A percentile compares a stretch with the other conserved stretches of the same genome.
Conservation (phyloP, 2,329 filamentous ascomycete genomes). For the Amphichorda felina region DNA sequence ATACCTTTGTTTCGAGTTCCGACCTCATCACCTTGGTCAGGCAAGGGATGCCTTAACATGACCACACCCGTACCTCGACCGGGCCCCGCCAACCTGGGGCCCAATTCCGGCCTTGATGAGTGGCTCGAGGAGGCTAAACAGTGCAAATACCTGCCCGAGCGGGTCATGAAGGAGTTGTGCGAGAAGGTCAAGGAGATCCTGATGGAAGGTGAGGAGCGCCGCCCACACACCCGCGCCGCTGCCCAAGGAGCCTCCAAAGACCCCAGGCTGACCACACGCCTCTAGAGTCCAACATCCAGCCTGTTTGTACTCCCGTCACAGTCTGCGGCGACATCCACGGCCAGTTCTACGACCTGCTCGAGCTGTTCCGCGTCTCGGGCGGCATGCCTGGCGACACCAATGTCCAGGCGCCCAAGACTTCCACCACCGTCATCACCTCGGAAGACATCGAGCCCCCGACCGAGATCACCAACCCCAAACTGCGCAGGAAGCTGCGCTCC, state of each 20-base stretch:
- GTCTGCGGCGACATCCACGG: conserved; percentile 98
- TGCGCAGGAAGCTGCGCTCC: conserved; percentile 69
- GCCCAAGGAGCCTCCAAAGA: too few species aligned
- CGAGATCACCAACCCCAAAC: conserved; percentile 76
- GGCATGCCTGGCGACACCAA: conserved; percentile 85
- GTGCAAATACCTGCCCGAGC: conserved; percentile 91
- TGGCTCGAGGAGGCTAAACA: conserved; percentile 96
- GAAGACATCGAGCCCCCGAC: conserved; percentile 86
- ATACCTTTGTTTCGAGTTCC: too few species aligned
- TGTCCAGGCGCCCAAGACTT: conserved; percentile 54
- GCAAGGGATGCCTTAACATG: conserved; percentile 19
- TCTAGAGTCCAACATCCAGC: conserved; percentile 93
- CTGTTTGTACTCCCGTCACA: conserved; percentile 91
- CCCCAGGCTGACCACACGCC: not conserved
- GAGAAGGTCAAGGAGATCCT: conserved; percentile 98
- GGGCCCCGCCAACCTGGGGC: conserved; percentile 73
- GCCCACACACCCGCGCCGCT: too few species aligned
- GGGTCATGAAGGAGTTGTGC: conserved; percentile 96
- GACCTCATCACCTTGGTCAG: too few species aligned
- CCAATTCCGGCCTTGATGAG: conserved; percentile 81
- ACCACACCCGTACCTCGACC: conserved; percentile 62
- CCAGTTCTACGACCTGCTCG: conserved; percentile 95
- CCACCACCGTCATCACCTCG: conserved; percentile 69
- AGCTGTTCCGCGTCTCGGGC: conserved; percentile 91
- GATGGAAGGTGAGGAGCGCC: conserved; percentile 69